A percentile compares a stretch with the other conserved stretches of the same genome.
Conservation (phyloP, 352 stramenopile genomes). For the Phytophthora fragariae region DNA sequence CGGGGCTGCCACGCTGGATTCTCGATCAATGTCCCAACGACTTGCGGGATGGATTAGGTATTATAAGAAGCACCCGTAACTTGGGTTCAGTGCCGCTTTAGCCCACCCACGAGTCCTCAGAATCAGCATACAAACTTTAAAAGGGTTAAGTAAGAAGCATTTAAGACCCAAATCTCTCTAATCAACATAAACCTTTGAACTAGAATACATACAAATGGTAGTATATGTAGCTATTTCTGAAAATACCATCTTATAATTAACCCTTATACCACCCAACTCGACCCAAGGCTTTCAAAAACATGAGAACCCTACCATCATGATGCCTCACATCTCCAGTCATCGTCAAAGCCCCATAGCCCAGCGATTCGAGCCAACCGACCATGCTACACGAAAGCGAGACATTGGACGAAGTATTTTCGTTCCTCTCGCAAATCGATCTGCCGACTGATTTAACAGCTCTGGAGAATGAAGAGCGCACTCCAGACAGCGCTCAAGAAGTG, state of each 20-base stretch:
- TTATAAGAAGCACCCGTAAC: no score
- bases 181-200: no score
- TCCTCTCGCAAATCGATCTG: conserved; percentile 34
- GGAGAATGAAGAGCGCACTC: not conserved
- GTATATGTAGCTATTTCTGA: no score
- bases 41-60: conserved; percentile 13
- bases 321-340: conserved; percentile 13
- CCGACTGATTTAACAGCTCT: conserved; percentile 4
- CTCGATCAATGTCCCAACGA: conserved; percentile 13
- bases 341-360: not conserved
- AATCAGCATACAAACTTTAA: no score
- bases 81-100: no score
- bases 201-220: no score
- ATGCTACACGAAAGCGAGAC: conserved; percentile 20
- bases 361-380: not conserved
- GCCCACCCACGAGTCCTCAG: no score
- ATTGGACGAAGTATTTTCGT: conserved; percentile 25
- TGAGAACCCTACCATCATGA: conserved; percentile 7
- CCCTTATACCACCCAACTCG: no score
- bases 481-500: not conserved
- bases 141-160: not conserved
- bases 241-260: no score
- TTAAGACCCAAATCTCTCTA: no score
- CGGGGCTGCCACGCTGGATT: conserved; percentile 20
- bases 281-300: no score